Evolutionary conservation across 2,329 filamentous ascomycete species (phyloP).

Genomic region (Microsporum audouinii): DNA sequence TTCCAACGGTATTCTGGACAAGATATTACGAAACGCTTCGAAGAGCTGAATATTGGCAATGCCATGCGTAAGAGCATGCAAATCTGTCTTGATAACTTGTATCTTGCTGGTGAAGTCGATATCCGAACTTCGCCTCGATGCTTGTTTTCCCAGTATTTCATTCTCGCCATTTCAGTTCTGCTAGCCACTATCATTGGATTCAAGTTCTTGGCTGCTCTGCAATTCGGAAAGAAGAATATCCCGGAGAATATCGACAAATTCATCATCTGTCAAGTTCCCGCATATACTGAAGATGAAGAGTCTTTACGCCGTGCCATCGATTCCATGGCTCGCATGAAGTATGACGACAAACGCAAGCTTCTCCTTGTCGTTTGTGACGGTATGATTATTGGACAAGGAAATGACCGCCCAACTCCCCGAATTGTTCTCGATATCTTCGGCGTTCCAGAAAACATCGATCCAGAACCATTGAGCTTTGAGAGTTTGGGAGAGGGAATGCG

Average conservation of each 20-base stretch:
- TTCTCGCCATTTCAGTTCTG: slow-evolving; percentile 72
- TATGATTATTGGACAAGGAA: slow-evolving; percentile 99
- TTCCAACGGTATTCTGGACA: slow-evolving; percentile 65
- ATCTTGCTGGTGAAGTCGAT: slow-evolving; percentile 85
- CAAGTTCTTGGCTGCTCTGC: slow-evolving; percentile 93
- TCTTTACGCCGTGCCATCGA: slow-evolving; percentile 94
- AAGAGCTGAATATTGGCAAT: slow-evolving; percentile 48
- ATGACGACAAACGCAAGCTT: slow-evolving; percentile 96
- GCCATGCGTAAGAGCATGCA: slow-evolving; percentile 45
- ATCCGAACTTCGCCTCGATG: slow-evolving; percentile 78
- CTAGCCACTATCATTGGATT: slow-evolving; percentile 74
- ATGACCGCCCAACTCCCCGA: slow-evolving; percentile 85
- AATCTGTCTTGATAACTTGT: slow-evolving; percentile 92
- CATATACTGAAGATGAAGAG: slow-evolving; percentile 97
- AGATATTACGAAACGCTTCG: slow-evolving; percentile 77
- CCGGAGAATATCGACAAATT: slow-evolving; percentile 98
- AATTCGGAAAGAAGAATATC: slow-evolving; percentile 81
- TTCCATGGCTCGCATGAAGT: slow-evolving; percentile 86
- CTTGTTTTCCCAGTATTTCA: slow-evolving; percentile 77
- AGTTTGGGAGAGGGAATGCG: slow-evolving; percentile 90
- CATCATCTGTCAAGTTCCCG: slow-evolving; percentile 92
- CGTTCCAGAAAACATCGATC: slow-evolving; percentile 84
- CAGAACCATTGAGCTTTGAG: slow-evolving; percentile 92
- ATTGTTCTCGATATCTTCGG: slow-evolving; percentile 96
- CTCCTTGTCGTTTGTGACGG: slow-evolving; percentile 88